Evolutionary conservation across 2,329 filamentous ascomycete species (phyloP).

Genomic region (Clonostachys byssicola): DNA sequence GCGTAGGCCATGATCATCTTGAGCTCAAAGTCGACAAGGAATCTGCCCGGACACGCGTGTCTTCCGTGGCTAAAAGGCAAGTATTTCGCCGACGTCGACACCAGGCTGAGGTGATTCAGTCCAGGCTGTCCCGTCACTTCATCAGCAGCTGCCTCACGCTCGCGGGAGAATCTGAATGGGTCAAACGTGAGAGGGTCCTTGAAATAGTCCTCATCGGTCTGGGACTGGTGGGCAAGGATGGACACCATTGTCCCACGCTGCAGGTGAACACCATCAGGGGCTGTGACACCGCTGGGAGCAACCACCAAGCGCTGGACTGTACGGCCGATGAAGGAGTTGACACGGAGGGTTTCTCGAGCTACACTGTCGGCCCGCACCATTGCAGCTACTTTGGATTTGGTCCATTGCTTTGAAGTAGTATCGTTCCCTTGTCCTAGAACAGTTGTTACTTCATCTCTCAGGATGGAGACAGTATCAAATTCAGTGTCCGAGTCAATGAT

Average conservation of each 20-base stretch:
- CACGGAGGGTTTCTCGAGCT: slow-evolving; percentile 31
- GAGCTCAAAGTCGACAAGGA: slow-evolving; percentile 29
- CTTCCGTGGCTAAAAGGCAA: slow-evolving; percentile 30
- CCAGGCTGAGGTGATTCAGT: slow-evolving; percentile 1
- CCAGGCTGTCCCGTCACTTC: too few species aligned
- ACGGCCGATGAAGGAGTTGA: slow-evolving; percentile 4
- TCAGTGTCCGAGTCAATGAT: slow-evolving; percentile 26
- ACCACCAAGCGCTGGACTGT: too few species aligned
- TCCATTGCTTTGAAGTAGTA: slow-evolving; percentile 22
- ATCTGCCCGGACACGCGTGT: slow-evolving; percentile 31
- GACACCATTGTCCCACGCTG: too few species aligned
- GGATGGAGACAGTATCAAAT: slow-evolving; percentile 24
- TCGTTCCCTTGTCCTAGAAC: slow-evolving; percentile 11
- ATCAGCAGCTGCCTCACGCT: slow-evolving; percentile 19
- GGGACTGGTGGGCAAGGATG: too few species aligned
- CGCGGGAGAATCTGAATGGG: slow-evolving; percentile 30
- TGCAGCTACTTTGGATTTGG: slow-evolving; percentile 25
- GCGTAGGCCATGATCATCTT: slow-evolving; percentile 27
- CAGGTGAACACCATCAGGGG: too few species aligned
- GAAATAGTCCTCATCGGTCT: slow-evolving; percentile 3
- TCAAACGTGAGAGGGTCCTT: slow-evolving; percentile 30
- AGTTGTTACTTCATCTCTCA: slow-evolving; percentile 28
- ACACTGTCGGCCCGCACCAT: slow-evolving; percentile 34
- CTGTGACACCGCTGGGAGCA: too few species aligned
- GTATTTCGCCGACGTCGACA: slow-evolving; percentile 20